Evolutionary conservation across 352 stramenopile species (phyloP), one percentile per base, ranked within the genome.

Genomic region (Globisporangium yorkense): DNA sequence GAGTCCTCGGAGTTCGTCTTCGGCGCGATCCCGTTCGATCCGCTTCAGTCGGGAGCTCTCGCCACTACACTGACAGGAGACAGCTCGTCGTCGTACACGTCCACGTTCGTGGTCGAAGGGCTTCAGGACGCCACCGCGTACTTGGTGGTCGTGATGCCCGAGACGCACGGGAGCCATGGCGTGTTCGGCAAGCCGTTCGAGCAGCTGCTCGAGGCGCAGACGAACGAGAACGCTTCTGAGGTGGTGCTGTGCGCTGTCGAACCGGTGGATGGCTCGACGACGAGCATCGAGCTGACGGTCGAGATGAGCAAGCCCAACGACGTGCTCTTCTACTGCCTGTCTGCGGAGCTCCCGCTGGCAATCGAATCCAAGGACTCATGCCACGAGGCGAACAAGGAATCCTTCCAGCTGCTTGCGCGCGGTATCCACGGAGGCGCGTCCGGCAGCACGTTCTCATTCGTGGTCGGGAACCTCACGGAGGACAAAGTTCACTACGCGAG

Each of bases 221-320:
- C 82, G 2, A 84, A 94, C 49, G 73, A 87, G 47, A 83, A 86
- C 13, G 84, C 84, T 0, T 89, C 80, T 2, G 62, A 78, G 6
- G 67, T 91, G 6, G 53, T 55, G 16, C n/a, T 90, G 0, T 31
- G 56, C 13, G 59, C 59, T 1, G 62, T 56, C 0, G 59, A 46
- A 7, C 75, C 84, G 2, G 59, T 74, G 13, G 41, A 57, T 37
- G 78, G 80, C 5, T 81, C 68, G 24, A 67, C 63, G 0, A 67
- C 72, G 12, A 70, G 66, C 33, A 54, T 91, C 9, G 46, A 80
- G 33, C 48, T 89, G 1, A 47, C 67, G 5, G 53, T 85, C 7
- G 63, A 60, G n/a, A 87, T 88, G 78, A 71, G 67, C 2, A 88
- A 91, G 50, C 67, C 72, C 2, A 45, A 56, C n/a, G 75, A 94